Evolutionary conservation across 2,329 filamentous ascomycete species (phyloP), one percentile per base, ranked within the genome.

Genomic region (Ascochyta pisi): DNA sequence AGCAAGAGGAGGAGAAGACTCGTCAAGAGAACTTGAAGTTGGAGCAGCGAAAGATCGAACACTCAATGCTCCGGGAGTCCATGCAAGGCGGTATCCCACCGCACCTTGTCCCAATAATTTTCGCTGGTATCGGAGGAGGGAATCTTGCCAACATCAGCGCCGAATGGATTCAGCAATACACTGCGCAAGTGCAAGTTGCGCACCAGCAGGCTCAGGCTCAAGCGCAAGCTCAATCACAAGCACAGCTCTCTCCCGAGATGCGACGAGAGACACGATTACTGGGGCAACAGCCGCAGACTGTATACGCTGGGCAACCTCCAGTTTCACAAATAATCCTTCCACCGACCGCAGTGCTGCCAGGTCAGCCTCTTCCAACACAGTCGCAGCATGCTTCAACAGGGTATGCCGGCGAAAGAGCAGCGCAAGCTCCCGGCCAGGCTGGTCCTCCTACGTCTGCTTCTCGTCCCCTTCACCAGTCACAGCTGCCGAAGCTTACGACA

Each of bases 1-100:
- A 78, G 70, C 80, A 83, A 71, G 82, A 83, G 67, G 81, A 83
- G 65, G 81, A 83, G 62, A 80, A 76, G 71, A 83, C 81, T 44
- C 77, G 78, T 58, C 82, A 84, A 66, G 81, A 83, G 64, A 74
- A 73, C 16, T 69, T 81, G 43, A 71, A 75, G 58, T 71, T 83
- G 41, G 81, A 83, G 66, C 81, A 82, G 62, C 79, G 81, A 48
- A 79, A 78, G 54, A 79, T 83, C 54, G 82, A 84, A 65, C 78
- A 82, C 64, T 76, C 78, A 16, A 83, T 84, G 77, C 68, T 84
- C 58, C 76, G 79, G 43, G 81, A 83, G 57, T 82, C 81, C 16
- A 77, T 83, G 67, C 77, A 79, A 58, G 79, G 80, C 47, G 81
- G 81, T 50, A 73, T 84, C 37, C 82, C 82, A 35, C 80, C 81